Base-by-base conservation (phyloP, 768 basidiomycete genomes). In the Gelatoporia subvermispora region DNA sequence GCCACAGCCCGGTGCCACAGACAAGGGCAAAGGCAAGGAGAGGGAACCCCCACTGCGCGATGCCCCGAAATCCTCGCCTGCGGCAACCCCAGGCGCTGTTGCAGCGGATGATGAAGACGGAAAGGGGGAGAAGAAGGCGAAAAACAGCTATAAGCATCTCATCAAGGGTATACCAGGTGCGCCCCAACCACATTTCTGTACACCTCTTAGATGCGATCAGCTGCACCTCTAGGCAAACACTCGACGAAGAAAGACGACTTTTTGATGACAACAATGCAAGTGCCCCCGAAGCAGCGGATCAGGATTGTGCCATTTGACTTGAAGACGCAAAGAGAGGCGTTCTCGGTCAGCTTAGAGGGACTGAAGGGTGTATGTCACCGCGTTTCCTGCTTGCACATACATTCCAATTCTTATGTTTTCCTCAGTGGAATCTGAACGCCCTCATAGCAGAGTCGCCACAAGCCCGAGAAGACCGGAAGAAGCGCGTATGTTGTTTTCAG, bases 201-300 rank as follows among this genome's bases (percentile, higher is more conserved):
- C 41, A 41, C 35, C 23, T 41, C 40, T 40, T 34, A 17, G 36
- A 41, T 52, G 34, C 39, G 45, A 45, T 18, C 43, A 41, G 31
- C 31, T 23, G 47, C 41, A 18, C 17, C 55, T n/a, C n/a, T n/a
- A 84, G 84, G 87, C 50, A 89, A 88, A 64, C 87, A 89, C 54
- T 85, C 86, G 23, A 73, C 78, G 73, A 88, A 86, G 71, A 90
- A 84, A 63, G 87, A 90, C 57, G 81, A 84, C 50, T 87, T 79
- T 64, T 65, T 90, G 43, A 73, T 72, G 35, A 79, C 68, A 1
- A 79, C 79, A 54, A 85, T 89, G 71, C 72, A 77, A 55, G 71
- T 74, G 10, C 86, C 86, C 4, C 81, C 84, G 50, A 88, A 88
- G 63, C 84, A 88, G 58, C 77, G 77, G 50, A 75, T 80, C 47